These are phyloP conservation scores for Ustilago sp. DNA, from an alignment of 1,284 basidiomycete genomes.

Conservation along the genomic window DNA sequence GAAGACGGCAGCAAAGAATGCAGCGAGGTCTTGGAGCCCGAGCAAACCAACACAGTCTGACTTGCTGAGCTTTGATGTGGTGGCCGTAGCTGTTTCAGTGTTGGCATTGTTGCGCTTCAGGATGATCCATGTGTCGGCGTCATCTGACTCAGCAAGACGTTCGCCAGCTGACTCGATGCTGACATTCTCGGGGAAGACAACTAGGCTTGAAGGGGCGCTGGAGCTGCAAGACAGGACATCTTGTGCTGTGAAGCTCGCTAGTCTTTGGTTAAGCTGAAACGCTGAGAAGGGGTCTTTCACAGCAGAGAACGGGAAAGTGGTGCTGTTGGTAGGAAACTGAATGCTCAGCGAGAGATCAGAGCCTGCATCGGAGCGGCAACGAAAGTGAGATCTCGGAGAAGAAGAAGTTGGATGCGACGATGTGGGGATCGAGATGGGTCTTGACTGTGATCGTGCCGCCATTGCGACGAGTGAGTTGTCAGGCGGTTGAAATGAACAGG, in stretches of 20 bases:
- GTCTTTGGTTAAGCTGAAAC: constrained; percentile 16
- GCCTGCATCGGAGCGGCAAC: constrained; percentile 28
- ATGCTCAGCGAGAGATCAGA: constrained; percentile 35
- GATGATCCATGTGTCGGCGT: constrained; percentile 37
- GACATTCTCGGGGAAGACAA: constrained; percentile 20
- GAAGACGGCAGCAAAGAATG: constrained; percentile 43
- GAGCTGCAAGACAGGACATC: constrained; percentile 31
- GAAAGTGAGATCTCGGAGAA: constrained; percentile 26
- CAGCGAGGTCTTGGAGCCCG: constrained; percentile 38
- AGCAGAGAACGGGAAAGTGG: constrained; percentile 13
- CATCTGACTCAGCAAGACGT: constrained; percentile 23
- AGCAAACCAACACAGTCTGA: constrained; percentile 41
- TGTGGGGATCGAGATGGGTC: constrained; percentile 35
- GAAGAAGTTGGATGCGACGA: constrained; percentile 14
- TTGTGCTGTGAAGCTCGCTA: constrained; percentile 28
- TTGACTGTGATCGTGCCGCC: constrained; percentile 33
- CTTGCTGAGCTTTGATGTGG: constrained; percentile 17
- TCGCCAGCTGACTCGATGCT: constrained; percentile 45
- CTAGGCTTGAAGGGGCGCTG: constrained; percentile 19
- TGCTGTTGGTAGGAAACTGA: neutral
- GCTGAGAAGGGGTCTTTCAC: constrained; percentile 27
- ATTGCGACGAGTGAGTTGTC: neutral
- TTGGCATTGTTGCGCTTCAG: constrained; percentile 8
- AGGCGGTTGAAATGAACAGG: neutral
- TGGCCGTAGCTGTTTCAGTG: neutral